phyloP scores from a whole-genome alignment of 208 protist species.

The Naegleria lovaniensis region DNA sequence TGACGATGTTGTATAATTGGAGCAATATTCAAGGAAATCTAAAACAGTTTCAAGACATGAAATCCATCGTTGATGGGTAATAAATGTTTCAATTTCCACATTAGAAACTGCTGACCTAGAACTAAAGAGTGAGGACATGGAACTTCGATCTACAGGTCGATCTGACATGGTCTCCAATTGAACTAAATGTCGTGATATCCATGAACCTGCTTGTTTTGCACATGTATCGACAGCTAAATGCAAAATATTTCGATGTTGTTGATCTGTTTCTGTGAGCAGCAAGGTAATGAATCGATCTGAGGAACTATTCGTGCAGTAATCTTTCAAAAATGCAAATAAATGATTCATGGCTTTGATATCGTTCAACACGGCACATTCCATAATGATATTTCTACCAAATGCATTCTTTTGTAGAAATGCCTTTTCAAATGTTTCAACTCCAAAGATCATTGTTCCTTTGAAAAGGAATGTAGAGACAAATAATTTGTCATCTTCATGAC shows the following conservation, averaged over 20 bases:
- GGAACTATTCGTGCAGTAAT: background rate
- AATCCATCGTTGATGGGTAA: background rate
- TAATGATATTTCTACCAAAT: background rate
- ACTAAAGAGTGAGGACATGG: background rate
- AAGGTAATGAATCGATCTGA: background rate
- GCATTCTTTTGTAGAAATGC: background rate
- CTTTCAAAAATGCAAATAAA: background rate
- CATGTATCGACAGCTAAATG: background rate
- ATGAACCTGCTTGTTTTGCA: background rate
- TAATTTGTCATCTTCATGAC: background rate
- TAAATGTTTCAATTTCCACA: background rate
- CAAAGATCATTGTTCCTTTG: background rate
- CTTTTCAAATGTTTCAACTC: background rate
- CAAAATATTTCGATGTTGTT: background rate
- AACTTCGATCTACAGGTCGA: background rate
- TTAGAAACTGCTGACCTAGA: background rate
- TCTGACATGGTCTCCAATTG: background rate
- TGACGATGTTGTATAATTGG: background rate
- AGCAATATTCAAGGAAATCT: background rate
- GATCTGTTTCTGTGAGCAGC: background rate
- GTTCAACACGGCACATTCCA: background rate
- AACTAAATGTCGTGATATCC: background rate
- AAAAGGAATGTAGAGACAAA: background rate
- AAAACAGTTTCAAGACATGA: background rate
- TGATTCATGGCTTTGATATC: background rate